Percentiles rank a stretch among this genome's conserved stretches.
These are phyloP conservation scores for Misopates orontium DNA, from an alignment of 257 asterid genomes.

Conservation along the genomic window DNA sequence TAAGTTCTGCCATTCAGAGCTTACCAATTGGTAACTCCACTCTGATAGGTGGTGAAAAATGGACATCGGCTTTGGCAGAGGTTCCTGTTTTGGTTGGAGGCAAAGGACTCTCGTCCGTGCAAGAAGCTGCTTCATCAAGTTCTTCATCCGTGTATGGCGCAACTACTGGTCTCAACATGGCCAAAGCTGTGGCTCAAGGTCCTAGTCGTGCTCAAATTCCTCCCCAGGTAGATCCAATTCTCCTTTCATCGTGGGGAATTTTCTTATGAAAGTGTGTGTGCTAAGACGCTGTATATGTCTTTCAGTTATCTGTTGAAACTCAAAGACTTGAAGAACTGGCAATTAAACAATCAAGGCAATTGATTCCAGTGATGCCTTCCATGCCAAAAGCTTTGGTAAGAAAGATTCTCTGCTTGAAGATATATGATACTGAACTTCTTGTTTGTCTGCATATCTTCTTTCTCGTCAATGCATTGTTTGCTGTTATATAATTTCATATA, in stretches of 20 bases:
- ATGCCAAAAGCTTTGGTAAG: conserved; percentile 62
- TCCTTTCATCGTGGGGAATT: conserved; percentile 1
- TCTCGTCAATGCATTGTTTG: neutral
- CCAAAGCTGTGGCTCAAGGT: conserved; percentile 77
- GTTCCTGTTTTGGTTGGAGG: conserved; percentile 48
- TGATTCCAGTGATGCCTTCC: conserved; percentile 76
- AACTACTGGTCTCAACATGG: conserved; percentile 63
- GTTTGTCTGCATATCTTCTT: neutral
- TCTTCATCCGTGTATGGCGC: conserved; percentile 34
- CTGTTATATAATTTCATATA: neutral
- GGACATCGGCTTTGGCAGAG: conserved; percentile 87
- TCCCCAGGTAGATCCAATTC: conserved; percentile 52
- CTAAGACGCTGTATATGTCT: conserved; percentile 19
- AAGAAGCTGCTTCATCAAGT: conserved; percentile 42
- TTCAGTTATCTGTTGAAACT: conserved; percentile 55
- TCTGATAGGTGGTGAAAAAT: conserved; percentile 54
- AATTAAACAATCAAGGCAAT: conserved; percentile 70
- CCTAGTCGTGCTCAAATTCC: conserved; percentile 50
- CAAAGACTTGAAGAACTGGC: conserved; percentile 85
- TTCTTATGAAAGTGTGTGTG: conserved; percentile 13
- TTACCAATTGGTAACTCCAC: conserved; percentile 49
- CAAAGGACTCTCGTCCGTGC: conserved; percentile 41
- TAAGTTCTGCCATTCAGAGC: conserved; percentile 51
- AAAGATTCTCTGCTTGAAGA: conserved; percentile 2
- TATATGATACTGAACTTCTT: neutral